Conservation (phyloP, 306 rosid species). For the Quercus engelmannii region DNA sequence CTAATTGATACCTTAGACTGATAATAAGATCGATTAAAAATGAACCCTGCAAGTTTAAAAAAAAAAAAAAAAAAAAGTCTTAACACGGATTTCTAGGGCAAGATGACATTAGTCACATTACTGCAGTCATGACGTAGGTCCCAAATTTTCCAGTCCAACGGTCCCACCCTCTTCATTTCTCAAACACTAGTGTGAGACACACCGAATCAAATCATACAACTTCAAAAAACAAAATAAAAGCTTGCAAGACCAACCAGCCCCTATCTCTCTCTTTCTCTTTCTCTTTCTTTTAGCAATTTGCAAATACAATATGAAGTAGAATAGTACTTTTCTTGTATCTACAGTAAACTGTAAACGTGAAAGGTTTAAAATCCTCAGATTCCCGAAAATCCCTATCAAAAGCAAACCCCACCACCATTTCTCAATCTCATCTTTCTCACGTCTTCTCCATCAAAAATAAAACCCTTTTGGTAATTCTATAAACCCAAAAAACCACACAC, state of each 20-base stretch:
- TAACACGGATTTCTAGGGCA: not conserved
- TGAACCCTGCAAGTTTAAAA: too few relatives aligned
- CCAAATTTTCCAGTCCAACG: not conserved
- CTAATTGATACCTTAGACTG: too few relatives aligned
- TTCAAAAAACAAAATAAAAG: too few relatives aligned
- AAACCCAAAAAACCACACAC: not conserved
- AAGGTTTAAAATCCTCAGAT: constrained; percentile 15
- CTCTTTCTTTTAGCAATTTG: too few relatives aligned
- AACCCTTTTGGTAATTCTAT: constrained; percentile 1
- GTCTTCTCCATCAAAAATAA: not conserved
- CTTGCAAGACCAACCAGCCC: too few relatives aligned
- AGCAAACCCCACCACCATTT: constrained; percentile 6
- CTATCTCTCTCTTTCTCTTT: too few relatives aligned
- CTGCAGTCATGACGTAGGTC: not conserved
- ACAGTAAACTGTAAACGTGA: constrained; percentile 18
- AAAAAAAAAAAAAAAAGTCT: too few relatives aligned
- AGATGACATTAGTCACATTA: not conserved
- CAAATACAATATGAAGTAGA: not conserved
- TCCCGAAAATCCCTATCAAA: constrained; percentile 18
- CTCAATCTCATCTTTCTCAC: not conserved
- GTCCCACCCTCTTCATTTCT: not conserved
- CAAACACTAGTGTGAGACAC: not conserved
- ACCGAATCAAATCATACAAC: not conserved
- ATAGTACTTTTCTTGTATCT: constrained; percentile 11
- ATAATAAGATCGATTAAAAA: too few relatives aligned